Conservation (phyloP, 768 basidiomycete species). For the Trametes cingulata region DNA sequence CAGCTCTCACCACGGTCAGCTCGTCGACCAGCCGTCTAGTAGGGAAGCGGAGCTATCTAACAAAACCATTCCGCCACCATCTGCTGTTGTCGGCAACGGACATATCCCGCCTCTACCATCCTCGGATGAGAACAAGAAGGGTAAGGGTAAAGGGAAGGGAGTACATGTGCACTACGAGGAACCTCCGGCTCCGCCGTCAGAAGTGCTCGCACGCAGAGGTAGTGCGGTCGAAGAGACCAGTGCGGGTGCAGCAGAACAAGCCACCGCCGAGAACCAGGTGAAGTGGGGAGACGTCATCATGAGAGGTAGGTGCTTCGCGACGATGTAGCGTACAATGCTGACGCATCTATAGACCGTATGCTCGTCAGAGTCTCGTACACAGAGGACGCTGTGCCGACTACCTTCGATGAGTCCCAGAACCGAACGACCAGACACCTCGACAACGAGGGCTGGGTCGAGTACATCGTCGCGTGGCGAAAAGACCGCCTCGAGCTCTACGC, state of each 20-base stretch:
- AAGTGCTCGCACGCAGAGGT: conserved; percentile 66
- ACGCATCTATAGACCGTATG: conserved; percentile 73
- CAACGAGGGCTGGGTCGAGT: conserved; percentile 76
- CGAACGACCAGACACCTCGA: conserved; percentile 60
- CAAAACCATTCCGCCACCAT: neutral
- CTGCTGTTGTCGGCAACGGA: neutral
- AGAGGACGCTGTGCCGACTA: conserved; percentile 47
- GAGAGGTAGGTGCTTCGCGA: conserved; percentile 56
- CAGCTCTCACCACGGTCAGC: neutral
- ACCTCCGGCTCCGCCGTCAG: conserved; percentile 54
- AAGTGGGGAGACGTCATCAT: conserved; percentile 61
- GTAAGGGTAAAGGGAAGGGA: conserved; percentile 28
- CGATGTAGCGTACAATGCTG: neutral
- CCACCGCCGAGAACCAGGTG: conserved; percentile 20
- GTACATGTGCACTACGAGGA: conserved; percentile 32
- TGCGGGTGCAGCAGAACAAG: conserved; percentile 52
- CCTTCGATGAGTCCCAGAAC: conserved; percentile 70
- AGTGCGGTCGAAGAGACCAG: conserved; percentile 61
- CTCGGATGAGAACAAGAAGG: neutral
- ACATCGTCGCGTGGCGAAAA: conserved; percentile 82
- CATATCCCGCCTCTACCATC: neutral
- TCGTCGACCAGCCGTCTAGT: neutral
- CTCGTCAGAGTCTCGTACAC: conserved; percentile 75
- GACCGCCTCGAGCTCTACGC: conserved; percentile 81
- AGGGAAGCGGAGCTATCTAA: conserved; percentile 10